A percentile compares a stretch with the other conserved stretches of the same genome.
These are phyloP conservation scores for Gaertneriomyces sp. DNA, from an alignment of 192 early-diverging fungal genomes.

Conservation along the genomic window DNA sequence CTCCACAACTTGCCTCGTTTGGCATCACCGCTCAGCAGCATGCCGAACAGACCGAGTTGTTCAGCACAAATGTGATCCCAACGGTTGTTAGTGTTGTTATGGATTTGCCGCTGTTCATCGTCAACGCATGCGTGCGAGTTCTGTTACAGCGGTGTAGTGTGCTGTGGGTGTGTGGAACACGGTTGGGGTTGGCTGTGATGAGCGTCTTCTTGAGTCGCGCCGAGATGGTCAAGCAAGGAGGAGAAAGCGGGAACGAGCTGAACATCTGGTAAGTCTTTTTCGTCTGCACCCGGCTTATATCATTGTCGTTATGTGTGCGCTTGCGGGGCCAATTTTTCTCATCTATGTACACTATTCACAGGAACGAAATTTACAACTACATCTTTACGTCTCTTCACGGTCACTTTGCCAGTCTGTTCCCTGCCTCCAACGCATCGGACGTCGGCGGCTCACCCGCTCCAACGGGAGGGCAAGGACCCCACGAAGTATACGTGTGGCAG, in stretches of 20 bases:
- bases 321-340: background rate
- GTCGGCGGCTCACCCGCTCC: background rate
- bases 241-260: slow-evolving; percentile 28
- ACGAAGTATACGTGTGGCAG: slow-evolving; percentile 96
- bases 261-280: slow-evolving; percentile 31
- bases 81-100: slow-evolving; percentile 73
- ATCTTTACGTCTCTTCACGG: slow-evolving; percentile 75
- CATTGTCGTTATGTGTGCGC: slow-evolving; percentile 1
- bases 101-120: slow-evolving; percentile 77
- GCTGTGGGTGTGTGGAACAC: slow-evolving; percentile 76
- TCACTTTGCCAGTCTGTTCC: slow-evolving; percentile 76
- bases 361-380: slow-evolving; percentile 79
- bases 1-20: slow-evolving; percentile 11
- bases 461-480: slow-evolving; percentile 33
- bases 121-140: slow-evolving; percentile 74
- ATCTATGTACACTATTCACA: background rate
- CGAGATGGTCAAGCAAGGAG: slow-evolving; percentile 78
- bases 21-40: background rate
- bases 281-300: background rate
- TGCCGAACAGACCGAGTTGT: slow-evolving; percentile 61
- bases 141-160: slow-evolving; percentile 90
- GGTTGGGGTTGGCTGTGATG: slow-evolving; percentile 80
- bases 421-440: slow-evolving; percentile 20
- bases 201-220: slow-evolving; percentile 86
- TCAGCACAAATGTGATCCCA: slow-evolving; percentile 86